Conservation (phyloP, 164 flowering plant genomes). For the Stephania cephalantha region DNA sequence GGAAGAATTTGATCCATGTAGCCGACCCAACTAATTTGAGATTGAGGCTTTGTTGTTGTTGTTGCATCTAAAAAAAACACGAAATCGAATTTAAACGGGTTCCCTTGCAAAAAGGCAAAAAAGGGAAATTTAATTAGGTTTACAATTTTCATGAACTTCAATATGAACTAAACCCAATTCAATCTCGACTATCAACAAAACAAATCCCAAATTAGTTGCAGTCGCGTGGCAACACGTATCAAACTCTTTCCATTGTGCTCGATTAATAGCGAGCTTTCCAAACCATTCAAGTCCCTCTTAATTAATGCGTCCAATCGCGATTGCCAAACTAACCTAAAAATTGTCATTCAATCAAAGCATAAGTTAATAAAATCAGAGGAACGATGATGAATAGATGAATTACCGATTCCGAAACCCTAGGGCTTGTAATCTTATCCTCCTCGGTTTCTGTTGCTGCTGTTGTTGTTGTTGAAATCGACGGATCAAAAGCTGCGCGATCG, state of each 20-base stretch:
- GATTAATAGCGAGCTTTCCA: too few relatives aligned
- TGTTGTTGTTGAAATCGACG: background rate
- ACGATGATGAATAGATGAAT: background rate
- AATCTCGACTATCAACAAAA: background rate
- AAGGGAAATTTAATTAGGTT: background rate
- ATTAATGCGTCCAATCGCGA: too few relatives aligned
- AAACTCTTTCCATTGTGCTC: too few relatives aligned
- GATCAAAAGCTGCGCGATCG: background rate
- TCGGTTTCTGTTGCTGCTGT: background rate
- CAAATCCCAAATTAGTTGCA: too few relatives aligned
- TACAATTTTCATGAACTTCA: background rate
- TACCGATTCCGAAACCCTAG: slow-evolving; percentile 4
- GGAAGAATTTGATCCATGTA: too few relatives aligned
- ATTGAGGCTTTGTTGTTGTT: too few relatives aligned
- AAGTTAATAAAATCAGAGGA: background rate
- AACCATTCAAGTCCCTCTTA: too few relatives aligned
- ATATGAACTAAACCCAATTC: background rate
- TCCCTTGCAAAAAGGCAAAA: background rate
- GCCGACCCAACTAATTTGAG: too few relatives aligned
- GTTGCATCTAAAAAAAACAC: too few relatives aligned
- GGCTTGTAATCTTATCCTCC: background rate
- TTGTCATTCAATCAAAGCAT: background rate
- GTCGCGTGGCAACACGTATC: too few relatives aligned
- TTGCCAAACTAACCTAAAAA: too few relatives aligned
- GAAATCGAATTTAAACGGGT: background rate